phyloP scores from a whole-genome alignment of 2,329 filamentous ascomycete genomes.

The Cyanodermella asteris region DNA sequence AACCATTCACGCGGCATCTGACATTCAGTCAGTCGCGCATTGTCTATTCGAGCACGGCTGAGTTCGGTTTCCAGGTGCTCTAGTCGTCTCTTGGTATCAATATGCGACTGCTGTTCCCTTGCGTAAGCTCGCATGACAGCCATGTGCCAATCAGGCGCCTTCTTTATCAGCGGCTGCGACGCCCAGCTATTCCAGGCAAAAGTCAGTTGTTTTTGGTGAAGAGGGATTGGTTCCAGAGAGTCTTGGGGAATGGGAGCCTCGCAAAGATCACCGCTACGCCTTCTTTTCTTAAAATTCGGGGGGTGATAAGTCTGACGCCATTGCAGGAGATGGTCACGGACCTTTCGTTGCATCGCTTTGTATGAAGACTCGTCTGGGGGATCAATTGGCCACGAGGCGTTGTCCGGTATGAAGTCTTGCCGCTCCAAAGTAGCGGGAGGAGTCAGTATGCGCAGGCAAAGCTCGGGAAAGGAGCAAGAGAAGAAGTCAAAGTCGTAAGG shows the following conservation, averaged over 20 bases:
- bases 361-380: slow-evolving; percentile 52
- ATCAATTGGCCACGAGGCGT: slow-evolving; percentile 59
- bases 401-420: slow-evolving; percentile 53
- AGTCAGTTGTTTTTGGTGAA: slow-evolving; percentile 45
- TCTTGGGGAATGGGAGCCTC: slow-evolving; percentile 1
- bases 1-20: slow-evolving; percentile 18
- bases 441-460: slow-evolving; percentile 62
- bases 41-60: slow-evolving; percentile 23
- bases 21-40: slow-evolving; percentile 21
- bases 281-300: slow-evolving; percentile 1
- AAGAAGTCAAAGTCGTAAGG: slow-evolving; percentile 67
- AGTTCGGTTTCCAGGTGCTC: slow-evolving; percentile 24
- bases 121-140: slow-evolving; percentile 26
- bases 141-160: slow-evolving; percentile 21
- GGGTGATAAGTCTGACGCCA: slow-evolving; percentile 1
- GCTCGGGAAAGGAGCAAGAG: slow-evolving; percentile 62
- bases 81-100: slow-evolving; percentile 20
- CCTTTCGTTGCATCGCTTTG: slow-evolving; percentile 36
- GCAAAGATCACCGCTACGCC: slow-evolving; percentile 3
- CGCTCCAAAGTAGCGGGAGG: slow-evolving; percentile 67
- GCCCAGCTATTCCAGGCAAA: slow-evolving; percentile 61
- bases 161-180: slow-evolving; percentile 31
- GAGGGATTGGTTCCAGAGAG: slow-evolving; percentile 12
- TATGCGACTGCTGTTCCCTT: slow-evolving; percentile 21
- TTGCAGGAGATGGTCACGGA: slow-evolving; percentile 9